Base-by-base conservation (phyloP, 2,329 filamentous ascomycete species). In the Keithomyces neogunnii region DNA sequence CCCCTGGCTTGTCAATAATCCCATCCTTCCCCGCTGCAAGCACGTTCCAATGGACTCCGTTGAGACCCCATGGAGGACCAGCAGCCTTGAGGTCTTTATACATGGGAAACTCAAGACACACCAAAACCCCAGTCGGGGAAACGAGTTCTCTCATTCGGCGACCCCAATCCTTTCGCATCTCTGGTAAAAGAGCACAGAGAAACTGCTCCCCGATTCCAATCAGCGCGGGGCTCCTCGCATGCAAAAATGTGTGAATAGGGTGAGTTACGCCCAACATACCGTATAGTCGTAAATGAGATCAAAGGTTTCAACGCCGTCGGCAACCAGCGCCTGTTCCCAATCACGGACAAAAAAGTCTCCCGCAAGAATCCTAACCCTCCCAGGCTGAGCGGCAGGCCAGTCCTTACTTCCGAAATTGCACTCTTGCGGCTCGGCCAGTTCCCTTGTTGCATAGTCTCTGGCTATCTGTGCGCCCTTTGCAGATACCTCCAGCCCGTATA, bases 21-120 rank as follows among this genome's bases (percentile, higher is more conserved):
- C 51, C 51, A 45, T 53, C 48, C 13, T 45, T 26, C 2, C 51
- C 51, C 51, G 43, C 36, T 10, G 48, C 51, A 19, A 53, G 33
- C 31, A 53, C 39, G 13, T 50, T 50, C 51, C 48, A 53, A 19
- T 50, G 44, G 2, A 53, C 48, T 8, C 51, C 47, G 11, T 45
- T 38, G 10, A 53, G 43, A 13, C 51, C 51, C 48, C 51, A 53
- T 19, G 50, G 50, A 4, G 51, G 51, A 36, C 51, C 51, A 32
- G 33, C 39, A n/a, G 51, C 51, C 28, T 31, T 48, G n/a, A 51
- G 45, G 40, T 51, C 50, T 33, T 51, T 51, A 28, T 51, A 51
- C 50, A 51, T 44, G 45, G 50, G 50, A 40, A 51, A 51, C 39
- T 51, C 50, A 10, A 51, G 45, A 32, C 50, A 51, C 38, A 50